Evolutionary conservation across 2,329 filamentous ascomycete genomes (phyloP).

Genomic region (Venturia asperata): DNA sequence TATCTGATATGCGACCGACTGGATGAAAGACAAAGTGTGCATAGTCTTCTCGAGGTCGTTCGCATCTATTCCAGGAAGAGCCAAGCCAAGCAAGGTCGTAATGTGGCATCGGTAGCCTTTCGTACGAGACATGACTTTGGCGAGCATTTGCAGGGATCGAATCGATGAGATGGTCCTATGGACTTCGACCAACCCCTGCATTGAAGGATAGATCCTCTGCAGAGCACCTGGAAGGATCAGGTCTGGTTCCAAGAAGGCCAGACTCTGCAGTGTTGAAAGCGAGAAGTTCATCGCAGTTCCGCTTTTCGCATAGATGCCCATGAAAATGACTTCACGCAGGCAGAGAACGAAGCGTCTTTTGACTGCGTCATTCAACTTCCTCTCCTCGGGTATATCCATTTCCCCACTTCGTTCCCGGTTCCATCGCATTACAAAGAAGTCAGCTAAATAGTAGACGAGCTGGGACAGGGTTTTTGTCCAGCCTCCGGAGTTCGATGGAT

Average conservation of each 20-base stretch:
- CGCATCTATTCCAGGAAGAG: constrained; percentile 90
- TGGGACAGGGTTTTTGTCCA: constrained; percentile 91
- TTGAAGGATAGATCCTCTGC: constrained; percentile 91
- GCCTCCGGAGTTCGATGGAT: constrained; percentile 86
- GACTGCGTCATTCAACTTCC: constrained; percentile 70
- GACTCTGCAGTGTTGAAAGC: constrained; percentile 77
- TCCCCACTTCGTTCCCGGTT: constrained; percentile 92
- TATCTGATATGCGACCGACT: constrained; percentile 92
- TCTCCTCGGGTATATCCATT: constrained; percentile 73
- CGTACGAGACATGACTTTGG: constrained; percentile 81
- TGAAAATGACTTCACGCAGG: constrained; percentile 87
- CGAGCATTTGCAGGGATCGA: constrained; percentile 83
- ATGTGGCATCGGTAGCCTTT: constrained; percentile 97
- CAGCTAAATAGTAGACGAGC: constrained; percentile 83
- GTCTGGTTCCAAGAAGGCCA: constrained; percentile 85
- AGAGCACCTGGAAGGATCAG: constrained; percentile 87
- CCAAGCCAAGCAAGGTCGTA: constrained; percentile 85
- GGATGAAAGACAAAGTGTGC: constrained; percentile 89
- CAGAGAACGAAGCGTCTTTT: constrained; percentile 85
- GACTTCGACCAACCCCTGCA: constrained; percentile 94
- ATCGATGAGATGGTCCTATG: constrained; percentile 93
- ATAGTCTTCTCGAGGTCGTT: constrained; percentile 97
- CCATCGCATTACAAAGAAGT: constrained; percentile 97
- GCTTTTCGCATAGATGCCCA: constrained; percentile 97
- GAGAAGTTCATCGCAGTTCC: constrained; percentile 86